A percentile compares a stretch with the other conserved stretches of the same genome.
Conservation (phyloP, 2,329 filamentous ascomycete genomes). For the Penicillium brasilianum region DNA sequence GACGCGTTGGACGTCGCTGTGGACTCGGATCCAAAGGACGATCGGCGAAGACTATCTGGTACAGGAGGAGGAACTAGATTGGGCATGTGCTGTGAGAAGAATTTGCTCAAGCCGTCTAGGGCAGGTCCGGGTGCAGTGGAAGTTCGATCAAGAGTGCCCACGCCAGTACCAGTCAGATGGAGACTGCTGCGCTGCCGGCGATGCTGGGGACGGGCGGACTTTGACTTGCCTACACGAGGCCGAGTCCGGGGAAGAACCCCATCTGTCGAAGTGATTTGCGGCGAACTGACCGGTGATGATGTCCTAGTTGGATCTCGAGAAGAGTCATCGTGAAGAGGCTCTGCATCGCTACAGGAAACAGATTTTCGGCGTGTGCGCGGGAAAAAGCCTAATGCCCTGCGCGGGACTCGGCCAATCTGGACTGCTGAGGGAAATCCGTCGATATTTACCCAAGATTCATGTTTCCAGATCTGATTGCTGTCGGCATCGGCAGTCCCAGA, state of each 20-base stretch:
- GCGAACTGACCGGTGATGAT: conserved; percentile 33
- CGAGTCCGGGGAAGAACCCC: conserved; percentile 35
- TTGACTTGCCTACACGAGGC: conserved; percentile 38
- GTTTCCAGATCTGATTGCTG: conserved; percentile 75
- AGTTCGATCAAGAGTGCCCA: conserved; percentile 75
- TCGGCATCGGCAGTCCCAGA: conserved; percentile 41
- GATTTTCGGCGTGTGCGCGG: conserved; percentile 90
- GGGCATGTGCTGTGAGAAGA: conserved; percentile 82
- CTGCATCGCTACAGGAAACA: conserved; percentile 64
- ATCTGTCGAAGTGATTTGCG: conserved; percentile 35
- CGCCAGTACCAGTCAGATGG: conserved; percentile 82
- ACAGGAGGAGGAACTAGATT: conserved; percentile 70
- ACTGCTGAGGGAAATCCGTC: conserved; percentile 73
- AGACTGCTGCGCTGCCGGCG: conserved; percentile 48
- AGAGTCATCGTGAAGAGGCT: conserved; percentile 43
- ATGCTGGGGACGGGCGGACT: conserved; percentile 43
- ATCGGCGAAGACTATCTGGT: conserved; percentile 57
- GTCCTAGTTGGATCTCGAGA: conserved; percentile 38
- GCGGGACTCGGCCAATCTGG: conserved; percentile 83
- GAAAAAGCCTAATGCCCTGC: conserved; percentile 85
- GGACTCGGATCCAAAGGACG: conserved; percentile 44
- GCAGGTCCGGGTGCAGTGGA: conserved; percentile 68
- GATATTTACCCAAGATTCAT: conserved; percentile 87
- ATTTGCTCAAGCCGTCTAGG: conserved; percentile 80
- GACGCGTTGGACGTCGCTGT: conserved; percentile 41